Percentiles rank a stretch among this genome's conserved stretches.
phyloP scores from a whole-genome alignment of 768 basidiomycete genomes.

The Auricularia heimuer region DNA sequence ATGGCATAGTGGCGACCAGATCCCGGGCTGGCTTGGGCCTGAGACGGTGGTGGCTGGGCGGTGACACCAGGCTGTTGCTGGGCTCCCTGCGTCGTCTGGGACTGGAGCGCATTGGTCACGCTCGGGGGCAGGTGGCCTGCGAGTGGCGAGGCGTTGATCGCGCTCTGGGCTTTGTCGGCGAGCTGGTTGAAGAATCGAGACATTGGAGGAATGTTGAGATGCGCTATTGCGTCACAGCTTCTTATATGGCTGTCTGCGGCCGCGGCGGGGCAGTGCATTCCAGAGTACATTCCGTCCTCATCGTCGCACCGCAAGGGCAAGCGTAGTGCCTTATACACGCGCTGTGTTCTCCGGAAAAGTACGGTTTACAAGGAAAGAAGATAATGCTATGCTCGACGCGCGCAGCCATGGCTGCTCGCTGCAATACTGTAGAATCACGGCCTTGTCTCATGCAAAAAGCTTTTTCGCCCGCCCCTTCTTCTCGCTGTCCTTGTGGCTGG shows the following conservation, averaged over 20 bases:
- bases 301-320: not conserved
- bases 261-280: no score
- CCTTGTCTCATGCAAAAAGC: constrained; percentile 12
- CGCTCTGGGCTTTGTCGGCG: constrained; percentile 68
- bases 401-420: not conserved
- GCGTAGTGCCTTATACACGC: not conserved
- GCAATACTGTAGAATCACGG: not conserved
- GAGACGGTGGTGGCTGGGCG: constrained; percentile 23
- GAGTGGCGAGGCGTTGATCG: constrained; percentile 52
- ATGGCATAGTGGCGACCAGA: constrained; percentile 45
- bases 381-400: not conserved
- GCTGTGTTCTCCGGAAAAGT: not conserved
- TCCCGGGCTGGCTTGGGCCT: constrained; percentile 31
- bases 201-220: constrained; percentile 25
- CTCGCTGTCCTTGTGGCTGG: constrained; percentile 91
- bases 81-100: constrained; percentile 19
- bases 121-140: constrained; percentile 40
- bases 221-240: not conserved
- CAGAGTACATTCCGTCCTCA: no score
- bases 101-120: not conserved
- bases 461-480: constrained; percentile 80
- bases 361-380: not conserved
- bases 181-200: constrained; percentile 53
- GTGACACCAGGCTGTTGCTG: constrained; percentile 20
- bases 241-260: no score